Evolutionary conservation across 2,329 filamentous ascomycete genomes (phyloP).

Genomic region (Ophiosphaerella narmari): DNA sequence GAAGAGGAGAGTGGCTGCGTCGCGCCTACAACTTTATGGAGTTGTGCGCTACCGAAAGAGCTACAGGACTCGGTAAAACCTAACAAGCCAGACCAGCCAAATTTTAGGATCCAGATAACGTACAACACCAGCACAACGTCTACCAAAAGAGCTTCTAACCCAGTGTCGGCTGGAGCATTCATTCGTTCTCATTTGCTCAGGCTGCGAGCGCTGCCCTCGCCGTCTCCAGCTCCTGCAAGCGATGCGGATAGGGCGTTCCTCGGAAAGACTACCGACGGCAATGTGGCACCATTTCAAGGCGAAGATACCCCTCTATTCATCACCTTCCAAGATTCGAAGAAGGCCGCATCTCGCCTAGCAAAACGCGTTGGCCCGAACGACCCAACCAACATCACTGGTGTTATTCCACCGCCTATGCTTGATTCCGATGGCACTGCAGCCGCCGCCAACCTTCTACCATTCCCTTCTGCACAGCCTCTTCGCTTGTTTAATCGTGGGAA

Average conservation of each 20-base stretch:
- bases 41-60: constrained; percentile 81
- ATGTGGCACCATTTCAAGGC: constrained; percentile 72
- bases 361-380: constrained; percentile 41
- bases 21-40: constrained; percentile 76
- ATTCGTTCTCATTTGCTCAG: constrained; percentile 36
- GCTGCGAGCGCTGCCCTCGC: constrained; percentile 40
- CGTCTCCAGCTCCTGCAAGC: constrained; percentile 63
- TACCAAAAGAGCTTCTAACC: constrained; percentile 64
- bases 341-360: constrained; percentile 31
- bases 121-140: constrained; percentile 52
- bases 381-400: constrained; percentile 51
- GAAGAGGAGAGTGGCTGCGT: constrained; percentile 71
- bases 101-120: constrained; percentile 76
- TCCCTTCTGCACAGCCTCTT: constrained; percentile 72
- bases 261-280: constrained; percentile 81
- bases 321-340: constrained; percentile 62
- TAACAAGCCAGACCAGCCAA: constrained; percentile 71
- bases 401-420: constrained; percentile 67
- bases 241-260: constrained; percentile 77
- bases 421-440: constrained; percentile 73
- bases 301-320: constrained; percentile 91
- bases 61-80: constrained; percentile 67
- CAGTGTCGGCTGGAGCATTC: constrained; percentile 48
- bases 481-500: constrained; percentile 83
- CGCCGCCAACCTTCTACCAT: constrained; percentile 72